Conservation (phyloP, 78 protist genomes). For the Dictyostelium intermedium region DNA sequence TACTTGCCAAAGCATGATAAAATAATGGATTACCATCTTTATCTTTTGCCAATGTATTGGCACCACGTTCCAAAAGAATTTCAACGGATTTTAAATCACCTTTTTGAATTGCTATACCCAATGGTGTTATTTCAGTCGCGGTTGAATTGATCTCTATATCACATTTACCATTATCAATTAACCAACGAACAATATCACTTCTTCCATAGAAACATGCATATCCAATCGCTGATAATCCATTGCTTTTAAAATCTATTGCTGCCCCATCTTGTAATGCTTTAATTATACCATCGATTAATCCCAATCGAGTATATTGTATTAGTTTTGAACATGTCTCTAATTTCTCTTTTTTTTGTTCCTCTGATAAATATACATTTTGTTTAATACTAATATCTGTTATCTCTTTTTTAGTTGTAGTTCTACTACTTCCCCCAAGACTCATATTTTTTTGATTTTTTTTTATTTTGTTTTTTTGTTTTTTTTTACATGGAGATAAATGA, state of each 20-base stretch:
- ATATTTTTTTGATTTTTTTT: not conserved
- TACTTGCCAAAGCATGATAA: not conserved
- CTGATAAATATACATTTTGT: not conserved
- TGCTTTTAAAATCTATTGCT: constrained; percentile 20
- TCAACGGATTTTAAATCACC: not conserved
- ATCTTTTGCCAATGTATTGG: not conserved
- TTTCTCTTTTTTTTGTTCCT: constrained; percentile 11
- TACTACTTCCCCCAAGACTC: not conserved
- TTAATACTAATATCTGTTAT: constrained; percentile 12
- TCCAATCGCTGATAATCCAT: constrained; percentile 46
- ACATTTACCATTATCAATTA: not conserved
- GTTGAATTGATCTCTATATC: not conserved
- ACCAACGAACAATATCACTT: constrained; percentile 21
- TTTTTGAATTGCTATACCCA: constrained; percentile 19
- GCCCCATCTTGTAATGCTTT: constrained; percentile 38
- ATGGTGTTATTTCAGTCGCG: not conserved
- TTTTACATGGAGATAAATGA: too few relatives aligned
- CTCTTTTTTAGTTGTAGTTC: not conserved
- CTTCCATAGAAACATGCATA: constrained; percentile 40
- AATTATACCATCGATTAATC: not conserved
- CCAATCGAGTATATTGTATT: constrained; percentile 21
- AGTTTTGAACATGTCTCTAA: constrained; percentile 16
- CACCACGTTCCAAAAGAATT: constrained; percentile 19
- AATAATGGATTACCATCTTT: constrained; percentile 9
- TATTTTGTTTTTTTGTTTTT: not conserved